Percentiles rank a stretch among this genome's conserved stretches.
phyloP scores from a whole-genome alignment of 495 filamentous ascomycete species.

The Symbiotaphrina buchneri region DNA sequence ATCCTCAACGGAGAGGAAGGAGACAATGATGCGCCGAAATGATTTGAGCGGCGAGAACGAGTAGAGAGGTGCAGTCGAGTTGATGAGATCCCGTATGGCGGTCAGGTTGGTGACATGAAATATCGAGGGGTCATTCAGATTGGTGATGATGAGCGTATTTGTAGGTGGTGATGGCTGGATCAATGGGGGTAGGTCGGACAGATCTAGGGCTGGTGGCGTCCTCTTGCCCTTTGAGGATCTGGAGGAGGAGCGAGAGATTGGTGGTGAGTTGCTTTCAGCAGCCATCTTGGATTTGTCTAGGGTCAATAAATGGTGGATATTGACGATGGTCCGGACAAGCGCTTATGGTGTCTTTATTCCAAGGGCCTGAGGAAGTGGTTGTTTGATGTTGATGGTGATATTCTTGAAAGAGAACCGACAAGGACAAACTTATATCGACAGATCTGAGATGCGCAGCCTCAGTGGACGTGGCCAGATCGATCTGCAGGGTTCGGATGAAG shows the following conservation, averaged over 20 bases:
- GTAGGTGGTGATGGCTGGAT: slow-evolving; percentile 61
- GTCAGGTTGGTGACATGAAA: slow-evolving; percentile 61
- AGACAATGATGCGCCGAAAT: slow-evolving; percentile 76
- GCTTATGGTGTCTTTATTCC: too few species aligned
- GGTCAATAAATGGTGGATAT: too few species aligned
- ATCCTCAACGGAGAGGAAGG: slow-evolving; percentile 51
- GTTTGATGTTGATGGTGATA: too few species aligned
- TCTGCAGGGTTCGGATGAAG: too few species aligned
- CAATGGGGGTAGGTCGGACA: slow-evolving; percentile 58
- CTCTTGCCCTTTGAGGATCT: slow-evolving; percentile 6
- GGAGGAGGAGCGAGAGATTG: slow-evolving; percentile 5
- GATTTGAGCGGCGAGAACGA: slow-evolving; percentile 83
- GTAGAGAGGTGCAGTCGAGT: slow-evolving; percentile 45
- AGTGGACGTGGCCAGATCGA: too few species aligned
- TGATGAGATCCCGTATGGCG: slow-evolving; percentile 51
- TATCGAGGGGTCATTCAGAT: slow-evolving; percentile 53
- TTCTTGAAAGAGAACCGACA: too few species aligned
- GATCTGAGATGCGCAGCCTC: too few species aligned
- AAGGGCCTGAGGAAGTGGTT: too few species aligned
- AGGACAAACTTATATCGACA: too few species aligned
- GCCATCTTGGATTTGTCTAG: too few species aligned
- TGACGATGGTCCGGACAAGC: too few species aligned
- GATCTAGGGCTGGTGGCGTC: slow-evolving; percentile 54
- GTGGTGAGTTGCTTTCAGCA: slow-evolving; percentile 2
- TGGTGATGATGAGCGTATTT: slow-evolving; percentile 88